phyloP scores from a whole-genome alignment of 2,329 filamentous ascomycete species.

The Aspergillus sp. region DNA sequence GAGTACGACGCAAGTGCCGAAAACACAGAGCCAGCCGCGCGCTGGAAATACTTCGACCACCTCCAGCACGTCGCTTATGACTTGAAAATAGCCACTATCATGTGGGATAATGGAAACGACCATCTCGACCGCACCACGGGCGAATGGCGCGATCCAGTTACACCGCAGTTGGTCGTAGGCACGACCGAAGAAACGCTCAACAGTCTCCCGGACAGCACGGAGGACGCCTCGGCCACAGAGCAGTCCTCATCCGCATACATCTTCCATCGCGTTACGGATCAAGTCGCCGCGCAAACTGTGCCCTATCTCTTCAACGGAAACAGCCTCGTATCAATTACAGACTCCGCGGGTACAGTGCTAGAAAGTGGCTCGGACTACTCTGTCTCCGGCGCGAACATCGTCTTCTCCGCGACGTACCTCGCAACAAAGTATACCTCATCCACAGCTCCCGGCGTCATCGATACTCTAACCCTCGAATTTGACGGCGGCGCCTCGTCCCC shows the following conservation, averaged over 20 bases:
- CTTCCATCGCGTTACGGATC: conserved; percentile 56
- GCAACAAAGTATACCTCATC: conserved; percentile 48
- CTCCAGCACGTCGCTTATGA: conserved; percentile 52
- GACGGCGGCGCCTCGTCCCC: conserved; percentile 53
- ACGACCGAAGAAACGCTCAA: conserved; percentile 53
- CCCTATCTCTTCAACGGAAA: conserved; percentile 62
- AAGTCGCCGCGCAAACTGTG: conserved; percentile 49
- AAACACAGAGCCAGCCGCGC: conserved; percentile 58
- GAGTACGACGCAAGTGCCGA: conserved; percentile 60
- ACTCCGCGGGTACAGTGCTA: conserved; percentile 43
- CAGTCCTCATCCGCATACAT: conserved; percentile 60
- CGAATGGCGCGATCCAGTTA: conserved; percentile 57
- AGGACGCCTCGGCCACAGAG: conserved; percentile 49
- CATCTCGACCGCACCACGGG: conserved; percentile 56
- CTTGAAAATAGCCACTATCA: conserved; percentile 54
- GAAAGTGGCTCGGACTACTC: conserved; percentile 52
- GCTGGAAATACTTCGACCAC: conserved; percentile 63
- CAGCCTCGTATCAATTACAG: conserved; percentile 49
- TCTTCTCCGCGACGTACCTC: conserved; percentile 55
- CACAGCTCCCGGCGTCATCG: conserved; percentile 51
- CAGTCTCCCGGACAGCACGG: conserved; percentile 57
- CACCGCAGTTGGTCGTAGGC: conserved; percentile 54
- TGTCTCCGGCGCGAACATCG: conserved; percentile 51
- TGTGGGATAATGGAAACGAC: conserved; percentile 66
- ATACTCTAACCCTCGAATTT: conserved; percentile 59